phyloP scores from a whole-genome alignment of 768 basidiomycete genomes.

The Lactarius deliciosus region DNA sequence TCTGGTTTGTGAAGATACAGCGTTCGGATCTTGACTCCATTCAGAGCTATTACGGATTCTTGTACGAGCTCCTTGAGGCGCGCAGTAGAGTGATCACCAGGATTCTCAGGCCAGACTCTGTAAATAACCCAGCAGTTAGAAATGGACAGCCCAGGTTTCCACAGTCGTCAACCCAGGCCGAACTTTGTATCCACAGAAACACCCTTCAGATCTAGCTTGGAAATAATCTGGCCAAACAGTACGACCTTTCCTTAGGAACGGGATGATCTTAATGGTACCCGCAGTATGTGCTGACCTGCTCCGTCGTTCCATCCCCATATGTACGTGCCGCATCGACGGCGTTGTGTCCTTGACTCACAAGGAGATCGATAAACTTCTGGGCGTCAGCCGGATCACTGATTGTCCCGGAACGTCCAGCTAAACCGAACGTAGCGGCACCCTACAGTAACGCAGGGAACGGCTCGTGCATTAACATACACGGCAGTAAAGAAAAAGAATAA shows the following conservation, averaged over 20 bases:
- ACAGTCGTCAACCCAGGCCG: conserved; percentile 27
- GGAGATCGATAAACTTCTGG: conserved; percentile 32
- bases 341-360: conserved; percentile 25
- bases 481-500: not conserved
- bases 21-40: conserved; percentile 8
- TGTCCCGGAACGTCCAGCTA: conserved; percentile 12
- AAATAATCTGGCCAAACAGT: conserved; percentile 6
- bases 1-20: conserved; percentile 36
- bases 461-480: conserved; percentile 1
- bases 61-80: conserved; percentile 15
- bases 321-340: conserved; percentile 25
- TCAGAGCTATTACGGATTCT: not conserved
- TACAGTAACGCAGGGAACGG: not conserved
- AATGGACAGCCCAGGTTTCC: not conserved
- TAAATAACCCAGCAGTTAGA: not conserved
- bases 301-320: conserved; percentile 30
- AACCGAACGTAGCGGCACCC: conserved; percentile 31
- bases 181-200: conserved; percentile 43
- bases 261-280: not conserved
- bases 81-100: conserved; percentile 11
- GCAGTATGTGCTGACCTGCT: conserved; percentile 28
- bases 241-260: not conserved
- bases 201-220: conserved; percentile 34
- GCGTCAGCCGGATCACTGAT: conserved; percentile 27
- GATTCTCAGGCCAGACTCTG: conserved; percentile 20